A percentile compares a stretch with the other conserved stretches of the same genome.
Evolutionary conservation across 768 basidiomycete species (phyloP).

Genomic region (Cystobasidium onofrii): DNA sequence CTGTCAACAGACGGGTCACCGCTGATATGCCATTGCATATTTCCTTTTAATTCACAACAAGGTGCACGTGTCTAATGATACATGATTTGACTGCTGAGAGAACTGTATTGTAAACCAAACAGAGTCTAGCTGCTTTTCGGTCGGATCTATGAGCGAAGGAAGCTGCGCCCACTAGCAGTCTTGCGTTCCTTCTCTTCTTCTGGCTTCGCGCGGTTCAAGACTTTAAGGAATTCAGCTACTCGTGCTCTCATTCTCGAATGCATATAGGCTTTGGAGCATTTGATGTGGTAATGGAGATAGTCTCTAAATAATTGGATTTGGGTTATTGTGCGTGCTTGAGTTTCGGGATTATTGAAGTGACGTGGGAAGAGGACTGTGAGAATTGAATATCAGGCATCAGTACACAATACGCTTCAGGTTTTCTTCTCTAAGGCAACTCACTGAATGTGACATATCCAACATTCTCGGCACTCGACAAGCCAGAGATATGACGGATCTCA

Average conservation of each 20-base stretch:
- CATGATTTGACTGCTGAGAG: too few relatives aligned
- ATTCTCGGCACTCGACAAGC: constrained; percentile 67
- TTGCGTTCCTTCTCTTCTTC: constrained; percentile 62
- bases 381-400: neutral
- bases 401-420: neutral
- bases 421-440: constrained; percentile 40
- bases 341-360: constrained; percentile 67
- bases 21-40: neutral
- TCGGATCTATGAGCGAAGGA: constrained; percentile 19
- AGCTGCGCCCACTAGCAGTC: constrained; percentile 54
- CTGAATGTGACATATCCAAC: constrained; percentile 91
- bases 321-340: constrained; percentile 72
- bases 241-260: constrained; percentile 91
- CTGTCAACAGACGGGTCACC: too few relatives aligned
- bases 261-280: constrained; percentile 76
- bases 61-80: neutral
- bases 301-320: constrained; percentile 95
- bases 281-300: constrained; percentile 99
- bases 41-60: neutral
- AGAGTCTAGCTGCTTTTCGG: too few relatives aligned
- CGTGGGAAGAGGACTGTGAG: constrained; percentile 78
- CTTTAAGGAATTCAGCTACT: constrained; percentile 73
- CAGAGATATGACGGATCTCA: constrained; percentile 81
- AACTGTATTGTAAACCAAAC: too few relatives aligned
- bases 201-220: constrained; percentile 90